Conservation (phyloP, 2,329 filamentous ascomycete species). For the Talaromyces verruculosus region DNA sequence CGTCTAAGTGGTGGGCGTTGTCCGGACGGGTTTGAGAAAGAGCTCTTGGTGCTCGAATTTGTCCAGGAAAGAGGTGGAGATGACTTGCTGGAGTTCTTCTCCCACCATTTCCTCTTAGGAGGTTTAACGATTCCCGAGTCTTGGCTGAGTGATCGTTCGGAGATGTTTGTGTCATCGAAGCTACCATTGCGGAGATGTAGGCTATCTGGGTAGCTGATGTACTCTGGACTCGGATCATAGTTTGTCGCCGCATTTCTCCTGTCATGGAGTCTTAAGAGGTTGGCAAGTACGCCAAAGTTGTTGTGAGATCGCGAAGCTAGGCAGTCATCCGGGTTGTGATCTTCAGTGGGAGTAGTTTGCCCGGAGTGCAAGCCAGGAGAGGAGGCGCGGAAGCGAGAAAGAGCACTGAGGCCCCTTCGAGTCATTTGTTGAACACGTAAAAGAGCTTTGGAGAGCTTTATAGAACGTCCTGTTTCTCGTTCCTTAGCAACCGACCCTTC, state of each 20-base stretch:
- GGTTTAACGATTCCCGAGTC: conserved; percentile 32
- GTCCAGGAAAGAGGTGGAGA: conserved; percentile 26
- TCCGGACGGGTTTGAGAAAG: conserved; percentile 32
- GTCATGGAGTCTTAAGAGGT: conserved; percentile 69
- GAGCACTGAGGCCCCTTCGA: conserved; percentile 28
- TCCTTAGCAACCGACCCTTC: conserved; percentile 22
- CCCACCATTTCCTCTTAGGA: conserved; percentile 22
- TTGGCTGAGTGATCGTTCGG: conserved; percentile 32
- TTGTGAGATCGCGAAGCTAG: conserved; percentile 67
- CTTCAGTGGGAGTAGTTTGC: conserved; percentile 36
- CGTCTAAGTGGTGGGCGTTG: conserved; percentile 33
- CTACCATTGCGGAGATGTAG: conserved; percentile 35
- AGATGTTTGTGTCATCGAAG: conserved; percentile 32
- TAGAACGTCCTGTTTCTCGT: conserved; percentile 30
- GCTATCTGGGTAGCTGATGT: conserved; percentile 16
- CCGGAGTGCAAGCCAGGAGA: conserved; percentile 37
- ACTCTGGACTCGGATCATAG: conserved; percentile 24
- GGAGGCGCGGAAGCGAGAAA: conserved; percentile 34
- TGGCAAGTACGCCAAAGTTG: conserved; percentile 70
- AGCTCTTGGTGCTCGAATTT: conserved; percentile 29
- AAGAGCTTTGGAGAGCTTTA: conserved; percentile 34
- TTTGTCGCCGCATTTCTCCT: conserved; percentile 24
- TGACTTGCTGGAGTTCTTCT: conserved; percentile 21
- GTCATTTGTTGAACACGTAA: conserved; percentile 40
- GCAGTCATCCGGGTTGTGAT: conserved; percentile 58